Percentiles rank a stretch among this genome's conserved stretches.
These are phyloP conservation scores for Corylus heterophylla DNA, from an alignment of 306 rosid genomes.

Conservation along the genomic window DNA sequence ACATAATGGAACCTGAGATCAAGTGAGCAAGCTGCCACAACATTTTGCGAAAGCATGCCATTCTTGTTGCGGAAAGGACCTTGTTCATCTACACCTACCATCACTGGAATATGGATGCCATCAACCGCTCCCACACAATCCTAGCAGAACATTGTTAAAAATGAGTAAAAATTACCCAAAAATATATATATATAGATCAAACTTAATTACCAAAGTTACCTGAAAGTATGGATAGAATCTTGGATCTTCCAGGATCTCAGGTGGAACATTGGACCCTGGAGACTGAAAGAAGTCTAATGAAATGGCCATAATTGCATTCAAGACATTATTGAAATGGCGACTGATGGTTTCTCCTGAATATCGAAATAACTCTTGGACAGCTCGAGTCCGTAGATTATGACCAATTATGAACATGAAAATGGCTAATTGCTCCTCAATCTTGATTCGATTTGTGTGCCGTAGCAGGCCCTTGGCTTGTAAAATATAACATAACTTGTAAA, in stretches of 20 bases:
- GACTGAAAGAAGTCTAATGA: constrained; percentile 74
- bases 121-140: constrained; percentile 86
- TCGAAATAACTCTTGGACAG: constrained; percentile 84
- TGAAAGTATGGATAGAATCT: constrained; percentile 87
- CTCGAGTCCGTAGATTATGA: constrained; percentile 80
- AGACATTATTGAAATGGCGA: constrained; percentile 87
- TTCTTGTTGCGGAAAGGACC: constrained; percentile 93
- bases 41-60: constrained; percentile 78
- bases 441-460: constrained; percentile 82
- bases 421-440: constrained; percentile 91
- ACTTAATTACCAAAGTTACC: constrained; percentile 40
- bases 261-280: constrained; percentile 54
- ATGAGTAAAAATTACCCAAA: constrained; percentile 24
- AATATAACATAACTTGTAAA: constrained; percentile 82
- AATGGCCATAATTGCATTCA: constrained; percentile 79
- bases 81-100: constrained; percentile 92
- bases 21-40: constrained; percentile 88
- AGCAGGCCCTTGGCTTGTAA: constrained; percentile 81
- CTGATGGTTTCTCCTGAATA: constrained; percentile 93
- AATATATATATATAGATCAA: constrained; percentile 16
- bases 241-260: constrained; percentile 59
- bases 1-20: constrained; percentile 87
- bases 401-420: constrained; percentile 89
- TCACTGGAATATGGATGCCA: constrained; percentile 80
- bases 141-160: constrained; percentile 36